Evolutionary conservation across 768 basidiomycete genomes (phyloP).

Genomic region (Punctularia strigosozonata): DNA sequence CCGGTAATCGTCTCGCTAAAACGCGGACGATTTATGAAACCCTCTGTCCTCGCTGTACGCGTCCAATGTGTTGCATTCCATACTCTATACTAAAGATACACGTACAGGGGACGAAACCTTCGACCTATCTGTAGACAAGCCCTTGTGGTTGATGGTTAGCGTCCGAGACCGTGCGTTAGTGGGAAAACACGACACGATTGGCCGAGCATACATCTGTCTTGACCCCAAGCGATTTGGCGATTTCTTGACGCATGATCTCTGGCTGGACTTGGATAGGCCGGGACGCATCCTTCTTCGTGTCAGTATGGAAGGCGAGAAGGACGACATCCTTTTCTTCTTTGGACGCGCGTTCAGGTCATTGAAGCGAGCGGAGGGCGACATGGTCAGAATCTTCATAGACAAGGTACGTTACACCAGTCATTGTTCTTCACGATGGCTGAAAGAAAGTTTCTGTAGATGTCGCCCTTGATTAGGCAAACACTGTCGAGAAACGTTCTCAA

Average conservation of each 20-base stretch:
- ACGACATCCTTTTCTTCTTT: conserved; percentile 96
- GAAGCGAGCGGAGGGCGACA: conserved; percentile 88
- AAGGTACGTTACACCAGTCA: conserved; percentile 45
- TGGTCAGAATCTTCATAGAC: conserved; percentile 94
- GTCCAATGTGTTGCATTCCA: neutral
- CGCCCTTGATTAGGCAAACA: conserved; percentile 82
- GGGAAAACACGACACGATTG: conserved; percentile 88
- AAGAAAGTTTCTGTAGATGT: conserved; percentile 50
- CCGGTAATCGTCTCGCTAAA: conserved; percentile 81
- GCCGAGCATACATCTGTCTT: conserved; percentile 84
- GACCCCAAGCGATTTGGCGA: conserved; percentile 85
- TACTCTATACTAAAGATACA: conserved; percentile 7
- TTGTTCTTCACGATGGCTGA: neutral
- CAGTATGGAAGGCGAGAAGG: conserved; percentile 98
- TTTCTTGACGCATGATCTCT: conserved; percentile 81
- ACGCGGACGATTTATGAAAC: conserved; percentile 94
- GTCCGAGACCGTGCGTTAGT: conserved; percentile 83
- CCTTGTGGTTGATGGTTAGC: conserved; percentile 96
- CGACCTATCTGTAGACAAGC: conserved; percentile 85
- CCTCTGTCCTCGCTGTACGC: conserved; percentile 79
- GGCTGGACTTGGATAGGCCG: conserved; percentile 81
- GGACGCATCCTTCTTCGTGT: conserved; percentile 81
- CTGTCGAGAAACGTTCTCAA: conserved; percentile 70
- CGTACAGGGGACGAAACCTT: conserved; percentile 89
- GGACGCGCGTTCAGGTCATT: conserved; percentile 89